phyloP scores from a whole-genome alignment of 257 asterid genomes.

The Nicotiana undulata region DNA sequence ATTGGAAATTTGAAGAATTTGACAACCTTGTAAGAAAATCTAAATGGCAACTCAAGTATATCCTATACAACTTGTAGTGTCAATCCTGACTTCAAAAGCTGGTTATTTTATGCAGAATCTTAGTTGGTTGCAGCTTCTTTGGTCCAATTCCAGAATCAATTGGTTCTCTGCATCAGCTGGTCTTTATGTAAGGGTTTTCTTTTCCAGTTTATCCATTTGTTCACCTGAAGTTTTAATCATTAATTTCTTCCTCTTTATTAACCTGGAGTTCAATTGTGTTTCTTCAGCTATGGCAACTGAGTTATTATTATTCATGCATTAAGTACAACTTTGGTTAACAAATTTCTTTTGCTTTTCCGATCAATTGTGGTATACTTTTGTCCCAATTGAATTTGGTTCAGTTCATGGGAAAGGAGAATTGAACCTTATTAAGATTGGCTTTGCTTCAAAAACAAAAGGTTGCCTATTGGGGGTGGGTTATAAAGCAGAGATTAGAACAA shows the following conservation, averaged over 20 bases:
- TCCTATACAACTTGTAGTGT: background rate
- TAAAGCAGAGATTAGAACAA: background rate
- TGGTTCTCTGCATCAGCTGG: conserved; percentile 67
- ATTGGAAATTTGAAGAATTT: conserved; percentile 68
- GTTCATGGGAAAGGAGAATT: background rate
- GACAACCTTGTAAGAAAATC: conserved; percentile 46
- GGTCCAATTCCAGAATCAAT: conserved; percentile 81
- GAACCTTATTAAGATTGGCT: background rate
- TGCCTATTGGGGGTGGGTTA: background rate
- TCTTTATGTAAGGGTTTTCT: conserved; percentile 50
- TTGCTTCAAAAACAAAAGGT: background rate
- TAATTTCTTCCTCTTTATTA: background rate
- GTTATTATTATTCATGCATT: background rate
- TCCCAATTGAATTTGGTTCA: background rate
- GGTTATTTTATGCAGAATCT: conserved; percentile 42
- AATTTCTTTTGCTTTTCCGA: background rate
- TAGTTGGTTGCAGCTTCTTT: conserved; percentile 76
- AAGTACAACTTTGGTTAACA: background rate
- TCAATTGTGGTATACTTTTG: background rate
- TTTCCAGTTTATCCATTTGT: background rate
- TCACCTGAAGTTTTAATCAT: background rate
- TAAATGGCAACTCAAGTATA: background rate
- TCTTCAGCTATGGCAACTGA: background rate
- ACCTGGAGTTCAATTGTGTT: background rate
- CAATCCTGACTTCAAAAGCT: background rate